Evolutionary conservation across 2,329 filamentous ascomycete species (phyloP).

Genomic region (Fusarium sp.): DNA sequence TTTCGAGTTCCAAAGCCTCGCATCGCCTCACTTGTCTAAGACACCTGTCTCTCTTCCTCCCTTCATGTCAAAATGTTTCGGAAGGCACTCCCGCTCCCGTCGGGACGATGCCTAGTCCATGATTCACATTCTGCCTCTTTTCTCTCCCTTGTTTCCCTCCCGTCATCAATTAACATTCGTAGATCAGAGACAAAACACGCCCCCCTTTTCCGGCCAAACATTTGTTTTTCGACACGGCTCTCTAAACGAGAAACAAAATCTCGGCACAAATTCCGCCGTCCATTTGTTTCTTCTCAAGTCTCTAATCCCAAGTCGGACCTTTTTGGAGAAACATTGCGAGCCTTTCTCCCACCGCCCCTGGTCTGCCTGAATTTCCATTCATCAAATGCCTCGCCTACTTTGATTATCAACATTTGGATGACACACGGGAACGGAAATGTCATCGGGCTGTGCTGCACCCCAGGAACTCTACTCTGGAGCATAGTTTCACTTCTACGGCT

Average conservation of each 20-base stretch:
- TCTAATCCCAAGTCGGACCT: not conserved
- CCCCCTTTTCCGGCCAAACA: not conserved
- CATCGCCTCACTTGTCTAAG: conserved; percentile 14
- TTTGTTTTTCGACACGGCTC: not conserved
- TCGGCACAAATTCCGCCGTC: not conserved
- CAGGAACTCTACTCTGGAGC: not conserved
- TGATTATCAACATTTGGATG: conserved; percentile 8
- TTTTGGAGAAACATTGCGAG: not conserved
- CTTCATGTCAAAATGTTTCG: conserved; percentile 20
- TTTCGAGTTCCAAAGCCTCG: not conserved
- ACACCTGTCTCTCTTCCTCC: conserved; percentile 17
- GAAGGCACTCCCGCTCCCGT: conserved; percentile 19
- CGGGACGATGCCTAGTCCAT: conserved; percentile 28
- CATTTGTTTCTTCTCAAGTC: not conserved
- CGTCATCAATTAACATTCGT: not conserved
- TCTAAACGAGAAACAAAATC: not conserved
- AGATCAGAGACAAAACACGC: not conserved
- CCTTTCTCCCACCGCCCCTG: not conserved
- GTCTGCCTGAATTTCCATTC: not conserved
- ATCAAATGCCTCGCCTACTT: conserved; percentile 17
- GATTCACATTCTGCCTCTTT: not conserved
- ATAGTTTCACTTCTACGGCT: conserved; percentile 2
- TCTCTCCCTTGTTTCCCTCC: not conserved
- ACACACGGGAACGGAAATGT: not conserved
- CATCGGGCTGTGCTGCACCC: not conserved